Evolutionary conservation across 805 yeast species (phyloP), one percentile per base, ranked within the genome.

Genomic region (Candida oleophila): DNA sequence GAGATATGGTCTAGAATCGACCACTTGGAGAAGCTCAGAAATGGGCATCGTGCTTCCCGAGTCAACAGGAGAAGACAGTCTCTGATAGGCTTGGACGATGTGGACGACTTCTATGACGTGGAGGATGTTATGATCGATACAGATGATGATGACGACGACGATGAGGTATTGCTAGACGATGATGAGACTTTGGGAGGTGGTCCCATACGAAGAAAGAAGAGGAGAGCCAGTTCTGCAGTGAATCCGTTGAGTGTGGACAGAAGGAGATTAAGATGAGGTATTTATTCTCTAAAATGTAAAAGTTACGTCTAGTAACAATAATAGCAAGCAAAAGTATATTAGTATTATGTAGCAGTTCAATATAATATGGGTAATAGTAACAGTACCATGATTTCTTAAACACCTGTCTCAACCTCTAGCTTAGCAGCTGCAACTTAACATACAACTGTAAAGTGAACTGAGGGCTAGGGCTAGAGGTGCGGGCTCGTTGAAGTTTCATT

Each of bases 1-100:
- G 94, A 88, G 54, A 89, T 89, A 38, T 74, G 79, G 72, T 64
- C 76, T 34, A 73, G 94, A 50, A 78, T 86, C 19, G 78, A 73
- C 42, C 65, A 73, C 43, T 59, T 82, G 35, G 73, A 66, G 49
- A 68, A 63, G 46, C 55, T 68, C 15, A 52, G 69, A 39, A 68
- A 66, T 47, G 73, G 73, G 2, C 62, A 57, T 43, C 51, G 64
- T 18, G 50, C 60, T 4, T 59, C 66, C 4, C 48, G 60, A 47
- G 64, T 60, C 39, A 59, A 54, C 38, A 60, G 68, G 47, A 61
- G 70, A 50, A 54, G 74, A 45, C 72, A 67, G 51, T 62, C 69
- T 19, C 66, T 70, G 43, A 62, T 72, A 40, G 76, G 76, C 3
- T 60, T 72, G 39, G 76, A 68, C 42, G 45, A 42, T 22, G 45